These are phyloP conservation scores for Dillenia turbinata DNA, from an alignment of 164 flowering plant species.

Conservation along the genomic window DNA sequence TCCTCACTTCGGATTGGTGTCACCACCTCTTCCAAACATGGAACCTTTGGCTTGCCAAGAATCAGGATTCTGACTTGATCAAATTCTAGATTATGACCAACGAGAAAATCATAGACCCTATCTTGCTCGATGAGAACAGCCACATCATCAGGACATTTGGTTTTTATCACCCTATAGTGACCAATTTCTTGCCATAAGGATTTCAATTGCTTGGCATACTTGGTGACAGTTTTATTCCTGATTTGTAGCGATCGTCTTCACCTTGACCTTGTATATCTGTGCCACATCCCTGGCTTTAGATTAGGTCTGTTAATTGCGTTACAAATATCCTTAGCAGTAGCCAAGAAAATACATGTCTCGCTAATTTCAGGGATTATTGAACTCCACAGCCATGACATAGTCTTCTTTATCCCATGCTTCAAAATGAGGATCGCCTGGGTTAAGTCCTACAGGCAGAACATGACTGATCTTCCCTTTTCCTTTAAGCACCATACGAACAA, in stretches of 20 bases:
- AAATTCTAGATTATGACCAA: too few species aligned
- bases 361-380: too few species aligned
- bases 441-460: neutral
- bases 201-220: neutral
- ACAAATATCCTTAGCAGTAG: neutral
- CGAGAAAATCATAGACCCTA: neutral
- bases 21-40: too few species aligned
- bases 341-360: too few species aligned
- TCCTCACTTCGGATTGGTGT: too few species aligned
- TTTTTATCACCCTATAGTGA: neutral
- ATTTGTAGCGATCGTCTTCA: neutral
- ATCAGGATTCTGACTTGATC: too few species aligned
- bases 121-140: slow-evolving; percentile 1
- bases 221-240: too few species aligned
- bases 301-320: neutral
- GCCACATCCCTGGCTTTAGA: slow-evolving; percentile 4
- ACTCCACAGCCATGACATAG: neutral
- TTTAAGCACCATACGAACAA: neutral
- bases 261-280: neutral
- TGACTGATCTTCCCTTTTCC: neutral
- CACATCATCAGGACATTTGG: slow-evolving; percentile 1
- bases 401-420: slow-evolving; percentile 8
- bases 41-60: too few species aligned
- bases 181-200: slow-evolving; percentile 5
- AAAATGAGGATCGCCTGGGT: slow-evolving; percentile 5